These are phyloP conservation scores for Aspergillus ochraceus DNA, from an alignment of 2,329 filamentous ascomycete species.

Conservation along the genomic window DNA sequence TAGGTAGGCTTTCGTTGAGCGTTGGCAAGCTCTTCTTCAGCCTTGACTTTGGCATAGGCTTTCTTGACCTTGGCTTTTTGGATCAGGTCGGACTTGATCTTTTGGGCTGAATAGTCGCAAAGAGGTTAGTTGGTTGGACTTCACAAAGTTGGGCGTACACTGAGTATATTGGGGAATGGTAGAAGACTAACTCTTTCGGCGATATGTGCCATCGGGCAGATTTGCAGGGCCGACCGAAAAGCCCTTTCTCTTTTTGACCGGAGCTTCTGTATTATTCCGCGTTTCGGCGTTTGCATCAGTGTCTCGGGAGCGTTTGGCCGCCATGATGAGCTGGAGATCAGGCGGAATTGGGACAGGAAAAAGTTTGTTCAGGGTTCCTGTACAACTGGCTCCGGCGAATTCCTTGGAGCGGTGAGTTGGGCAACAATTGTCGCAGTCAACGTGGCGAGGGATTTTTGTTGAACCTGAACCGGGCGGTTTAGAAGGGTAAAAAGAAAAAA, in stretches of 20 bases:
- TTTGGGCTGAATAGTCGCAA: constrained; percentile 60
- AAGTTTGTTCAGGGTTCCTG: background rate
- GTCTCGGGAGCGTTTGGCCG: constrained; percentile 59
- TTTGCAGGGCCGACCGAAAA: constrained; percentile 89
- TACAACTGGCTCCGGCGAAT: background rate
- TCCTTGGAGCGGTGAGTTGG: constrained; percentile 9
- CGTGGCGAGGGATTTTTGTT: constrained; percentile 6
- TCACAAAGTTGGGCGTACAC: background rate
- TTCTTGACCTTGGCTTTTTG: constrained; percentile 93
- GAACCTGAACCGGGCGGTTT: background rate
- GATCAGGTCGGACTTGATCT: constrained; percentile 86
- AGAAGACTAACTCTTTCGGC: constrained; percentile 64
- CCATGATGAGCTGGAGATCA: constrained; percentile 48
- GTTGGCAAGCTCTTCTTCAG: constrained; percentile 51
- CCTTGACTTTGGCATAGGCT: constrained; percentile 84
- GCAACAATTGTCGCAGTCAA: constrained; percentile 8
- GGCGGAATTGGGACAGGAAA: background rate
- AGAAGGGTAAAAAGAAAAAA: constrained; percentile 14
- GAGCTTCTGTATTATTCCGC: constrained; percentile 38
- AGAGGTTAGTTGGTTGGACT: constrained; percentile 3
- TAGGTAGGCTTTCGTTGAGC: constrained; percentile 35
- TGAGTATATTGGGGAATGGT: background rate
- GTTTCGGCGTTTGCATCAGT: constrained; percentile 46
- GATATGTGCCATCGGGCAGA: constrained; percentile 84
- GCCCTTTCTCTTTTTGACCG: constrained; percentile 62